Percentiles rank a stretch among this genome's conserved stretches.
These are phyloP conservation scores for Alternaria longipes DNA, from an alignment of 2,329 filamentous ascomycete genomes.

Conservation along the genomic window DNA sequence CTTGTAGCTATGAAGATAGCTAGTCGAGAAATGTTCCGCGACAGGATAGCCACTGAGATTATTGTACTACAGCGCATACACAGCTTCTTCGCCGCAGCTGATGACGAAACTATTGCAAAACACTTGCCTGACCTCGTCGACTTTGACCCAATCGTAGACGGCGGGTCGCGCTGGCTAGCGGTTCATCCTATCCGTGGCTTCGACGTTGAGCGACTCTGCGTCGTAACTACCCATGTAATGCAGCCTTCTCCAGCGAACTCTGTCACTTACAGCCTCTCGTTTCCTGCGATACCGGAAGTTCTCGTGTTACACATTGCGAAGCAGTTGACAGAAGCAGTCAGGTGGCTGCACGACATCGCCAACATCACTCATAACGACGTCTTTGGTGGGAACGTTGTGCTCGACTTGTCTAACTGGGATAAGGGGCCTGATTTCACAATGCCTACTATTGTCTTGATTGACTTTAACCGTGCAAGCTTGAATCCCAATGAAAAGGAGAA, in stretches of 20 bases:
- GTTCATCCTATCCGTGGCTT: not conserved
- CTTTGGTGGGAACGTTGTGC: constrained; percentile 5
- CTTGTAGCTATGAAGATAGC: not conserved
- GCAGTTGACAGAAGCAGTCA: not conserved
- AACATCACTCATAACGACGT: not conserved
- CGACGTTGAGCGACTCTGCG: not conserved
- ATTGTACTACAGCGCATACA: not conserved
- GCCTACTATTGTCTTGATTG: not conserved
- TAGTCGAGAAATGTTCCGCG: not conserved
- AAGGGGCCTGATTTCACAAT: not conserved
- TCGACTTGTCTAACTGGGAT: not conserved
- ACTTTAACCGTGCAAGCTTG: not conserved
- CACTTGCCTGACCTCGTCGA: not conserved
- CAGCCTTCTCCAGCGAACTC: not conserved
- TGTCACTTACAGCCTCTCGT: no score
- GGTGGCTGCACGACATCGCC: not conserved
- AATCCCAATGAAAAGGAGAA: not conserved
- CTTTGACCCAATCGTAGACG: not conserved
- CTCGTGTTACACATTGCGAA: not conserved
- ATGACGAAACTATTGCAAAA: not conserved
- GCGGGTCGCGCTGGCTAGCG: not conserved
- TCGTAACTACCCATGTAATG: not conserved
- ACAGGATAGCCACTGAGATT: not conserved
- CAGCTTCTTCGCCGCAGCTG: not conserved
- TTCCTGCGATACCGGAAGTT: not conserved